Conservation (phyloP, 2,329 filamentous ascomycete species). For the Fusarium redolens region DNA sequence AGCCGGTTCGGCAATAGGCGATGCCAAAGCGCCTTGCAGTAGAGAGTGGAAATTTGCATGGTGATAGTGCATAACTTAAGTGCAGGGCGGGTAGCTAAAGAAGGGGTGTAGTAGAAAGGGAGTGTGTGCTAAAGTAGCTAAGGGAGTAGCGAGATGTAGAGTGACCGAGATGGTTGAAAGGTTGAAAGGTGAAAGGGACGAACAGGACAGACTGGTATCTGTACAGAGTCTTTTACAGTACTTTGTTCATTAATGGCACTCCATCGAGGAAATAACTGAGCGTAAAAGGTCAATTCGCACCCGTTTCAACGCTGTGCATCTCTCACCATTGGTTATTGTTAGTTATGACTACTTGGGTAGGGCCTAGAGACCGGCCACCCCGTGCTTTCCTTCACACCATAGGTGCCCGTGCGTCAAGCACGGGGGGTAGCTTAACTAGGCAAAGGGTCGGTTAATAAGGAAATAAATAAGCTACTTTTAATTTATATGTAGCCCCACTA, state of each 20-base stretch:
- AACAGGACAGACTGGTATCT: neutral
- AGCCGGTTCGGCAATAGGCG: neutral
- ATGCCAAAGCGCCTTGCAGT: constrained; percentile 18
- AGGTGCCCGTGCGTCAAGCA: too few species aligned
- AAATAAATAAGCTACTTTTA: too few species aligned
- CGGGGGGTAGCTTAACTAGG: too few species aligned
- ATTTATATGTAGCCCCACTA: too few species aligned
- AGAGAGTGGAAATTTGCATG: constrained; percentile 28
- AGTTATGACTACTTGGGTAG: too few species aligned
- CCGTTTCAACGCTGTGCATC: neutral
- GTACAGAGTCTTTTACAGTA: neutral
- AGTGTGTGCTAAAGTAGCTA: constrained; percentile 1
- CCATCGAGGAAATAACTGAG: neutral
- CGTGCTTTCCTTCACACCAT: too few species aligned
- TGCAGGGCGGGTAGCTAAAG: neutral
- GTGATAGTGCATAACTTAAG: neutral
- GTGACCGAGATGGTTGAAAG: neutral
- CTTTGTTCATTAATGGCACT: neutral
- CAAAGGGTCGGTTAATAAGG: too few species aligned
- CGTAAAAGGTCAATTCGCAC: neutral
- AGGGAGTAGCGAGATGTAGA: neutral
- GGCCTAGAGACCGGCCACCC: too few species aligned
- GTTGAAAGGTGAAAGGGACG: neutral
- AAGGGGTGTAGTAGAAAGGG: neutral
- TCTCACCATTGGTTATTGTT: too few species aligned